Base-by-base conservation (phyloP, 2,329 filamentous ascomycete genomes). In the Colletotrichum godetiae region DNA sequence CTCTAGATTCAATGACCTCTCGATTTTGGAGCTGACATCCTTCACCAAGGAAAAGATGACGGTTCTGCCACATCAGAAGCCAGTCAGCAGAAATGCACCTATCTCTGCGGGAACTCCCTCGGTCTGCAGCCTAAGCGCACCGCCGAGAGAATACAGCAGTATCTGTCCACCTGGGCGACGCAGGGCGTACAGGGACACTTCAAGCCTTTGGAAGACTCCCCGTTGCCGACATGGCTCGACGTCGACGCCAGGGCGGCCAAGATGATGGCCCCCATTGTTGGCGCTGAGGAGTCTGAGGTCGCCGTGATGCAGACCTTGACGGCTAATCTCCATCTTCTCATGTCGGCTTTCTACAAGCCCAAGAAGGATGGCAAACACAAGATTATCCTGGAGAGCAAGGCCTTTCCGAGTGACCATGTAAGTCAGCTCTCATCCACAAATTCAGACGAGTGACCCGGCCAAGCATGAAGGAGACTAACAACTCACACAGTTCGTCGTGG, bases 51-150 rank as follows among this genome's bases (percentile, higher is more conserved):
- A 24, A 24, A 57, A 74, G 72, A 42, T 31, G 62, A 71, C 22
- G 15, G 22, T 10, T 19, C 61, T 37, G 49, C 31, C 27, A 22
- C 53, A 29, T n/a, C 62, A 27, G 29, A 42, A 24, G 19, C 27
- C n/a, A 35, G 22, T 29, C 56, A 62, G 57, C 46, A 63, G 52
- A 72, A 85, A 63, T 89, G 88, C 72, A 92, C 94, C 72, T 98
- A 98, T 82, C 91, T 98, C 75, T 96, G 95, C 76, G 95, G 95
- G 69, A 97, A 98, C 84, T 97, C 95, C 0, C 88, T 98, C 1
- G 95, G 95, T 49, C 89, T 96, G 4, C 95, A 98, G 81, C 95
- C 95, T 57, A 89, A 87, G 70, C 80, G 81, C 67, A 82, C 81
- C n/a, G 86, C 87, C 33, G 90, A 90, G 1, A 86, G 88, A 60